These are phyloP conservation scores for Hypoxylon sp. DNA, from an alignment of 2,329 filamentous ascomycete species.

Conservation along the genomic window DNA sequence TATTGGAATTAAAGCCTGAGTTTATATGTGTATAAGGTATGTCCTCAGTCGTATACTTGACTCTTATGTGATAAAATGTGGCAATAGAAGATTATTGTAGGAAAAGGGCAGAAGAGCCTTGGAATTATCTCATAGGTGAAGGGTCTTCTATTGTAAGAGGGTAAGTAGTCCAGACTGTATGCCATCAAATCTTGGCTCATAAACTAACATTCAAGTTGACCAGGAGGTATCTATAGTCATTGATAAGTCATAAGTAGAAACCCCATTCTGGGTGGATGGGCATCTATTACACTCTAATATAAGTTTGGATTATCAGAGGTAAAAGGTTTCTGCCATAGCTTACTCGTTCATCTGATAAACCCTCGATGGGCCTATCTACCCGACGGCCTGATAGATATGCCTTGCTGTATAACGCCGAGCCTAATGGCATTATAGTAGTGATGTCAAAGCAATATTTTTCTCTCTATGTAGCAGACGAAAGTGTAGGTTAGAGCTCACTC, in stretches of 20 bases:
- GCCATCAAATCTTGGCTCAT: not conserved
- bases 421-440: not conserved
- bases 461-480: not conserved
- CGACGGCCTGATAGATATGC: too few species aligned
- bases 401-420: not conserved
- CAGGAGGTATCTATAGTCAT: not conserved
- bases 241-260: not conserved
- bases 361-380: not conserved
- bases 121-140: not conserved
- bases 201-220: not conserved
- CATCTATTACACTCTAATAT: not conserved
- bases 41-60: not conserved
- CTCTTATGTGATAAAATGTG: not conserved
- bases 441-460: not conserved
- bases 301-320: not conserved
- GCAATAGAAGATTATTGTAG: not conserved
- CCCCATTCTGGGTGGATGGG: not conserved
- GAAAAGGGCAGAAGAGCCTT: not conserved
- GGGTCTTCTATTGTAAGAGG: not conserved
- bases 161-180: not conserved
- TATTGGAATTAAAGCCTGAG: not conserved
- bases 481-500: not conserved
- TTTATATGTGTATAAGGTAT: not conserved
- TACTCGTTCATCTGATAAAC: not conserved
- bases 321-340: not conserved